Conservation (phyloP, 1,284 basidiomycete genomes). For the Papiliotrema laurentii region DNA sequence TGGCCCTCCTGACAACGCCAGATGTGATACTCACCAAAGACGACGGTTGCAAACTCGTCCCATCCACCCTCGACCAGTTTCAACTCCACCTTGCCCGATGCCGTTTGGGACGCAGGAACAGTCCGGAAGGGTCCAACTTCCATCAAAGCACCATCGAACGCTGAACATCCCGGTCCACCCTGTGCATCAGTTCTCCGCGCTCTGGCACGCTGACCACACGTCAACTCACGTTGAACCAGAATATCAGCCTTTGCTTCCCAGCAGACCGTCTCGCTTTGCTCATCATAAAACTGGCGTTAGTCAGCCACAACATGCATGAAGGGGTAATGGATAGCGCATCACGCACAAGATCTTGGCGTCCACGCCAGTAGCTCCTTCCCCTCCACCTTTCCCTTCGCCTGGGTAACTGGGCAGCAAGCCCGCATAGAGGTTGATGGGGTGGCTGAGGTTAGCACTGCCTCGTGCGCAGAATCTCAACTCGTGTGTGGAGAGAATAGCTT, state of each 20-base stretch:
- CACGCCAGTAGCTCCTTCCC: slow-evolving; percentile 37
- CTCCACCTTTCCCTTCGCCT: slow-evolving; percentile 48
- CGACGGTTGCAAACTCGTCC: slow-evolving; percentile 97
- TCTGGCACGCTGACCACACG: not conserved
- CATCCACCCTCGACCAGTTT: slow-evolving; percentile 82
- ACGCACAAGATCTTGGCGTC: slow-evolving; percentile 47
- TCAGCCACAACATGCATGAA: no score
- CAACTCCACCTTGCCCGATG: slow-evolving; percentile 64
- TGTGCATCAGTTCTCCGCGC: slow-evolving; percentile 33
- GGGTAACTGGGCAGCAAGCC: slow-evolving; percentile 79
- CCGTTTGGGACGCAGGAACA: slow-evolving; percentile 45
- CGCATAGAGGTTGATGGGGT: slow-evolving; percentile 72
- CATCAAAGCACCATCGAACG: slow-evolving; percentile 97
- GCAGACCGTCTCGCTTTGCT: slow-evolving; percentile 80
- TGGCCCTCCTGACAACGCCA: not conserved
- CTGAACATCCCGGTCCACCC: slow-evolving; percentile 95
- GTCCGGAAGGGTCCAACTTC: slow-evolving; percentile 89
- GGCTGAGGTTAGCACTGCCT: slow-evolving; percentile 34
- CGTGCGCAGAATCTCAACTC: no score
- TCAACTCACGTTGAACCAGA: slow-evolving; percentile 87
- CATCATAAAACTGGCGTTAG: slow-evolving; percentile 66
- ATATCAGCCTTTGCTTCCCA: slow-evolving; percentile 80
- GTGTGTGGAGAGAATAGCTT: no score
- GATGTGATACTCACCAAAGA: slow-evolving; percentile 70
- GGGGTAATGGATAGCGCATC: no score